phyloP scores from a whole-genome alignment of 495 filamentous ascomycete species.

The Aspergillus funiculosus region DNA sequence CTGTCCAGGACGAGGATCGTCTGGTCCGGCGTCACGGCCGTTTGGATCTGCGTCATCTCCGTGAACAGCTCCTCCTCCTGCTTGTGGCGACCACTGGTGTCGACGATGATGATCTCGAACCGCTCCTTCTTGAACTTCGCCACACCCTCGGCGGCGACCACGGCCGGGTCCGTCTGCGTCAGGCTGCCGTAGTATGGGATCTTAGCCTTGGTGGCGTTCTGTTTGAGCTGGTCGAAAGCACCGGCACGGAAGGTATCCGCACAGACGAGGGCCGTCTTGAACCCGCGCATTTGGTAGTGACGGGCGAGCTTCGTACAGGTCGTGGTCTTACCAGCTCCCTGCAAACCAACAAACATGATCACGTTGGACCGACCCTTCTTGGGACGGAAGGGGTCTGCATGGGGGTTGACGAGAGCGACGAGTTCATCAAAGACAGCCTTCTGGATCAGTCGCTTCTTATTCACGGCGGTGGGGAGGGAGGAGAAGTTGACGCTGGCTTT shows the following conservation, averaged over 20 bases:
- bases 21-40: slow-evolving; percentile 86
- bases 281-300: slow-evolving; percentile 89
- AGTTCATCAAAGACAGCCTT: slow-evolving; percentile 98
- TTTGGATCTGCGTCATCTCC: slow-evolving; percentile 97
- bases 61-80: slow-evolving; percentile 94
- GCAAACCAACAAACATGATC: slow-evolving; percentile 98
- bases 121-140: slow-evolving; percentile 98
- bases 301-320: slow-evolving; percentile 96
- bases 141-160: slow-evolving; percentile 89
- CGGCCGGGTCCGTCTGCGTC: slow-evolving; percentile 91
- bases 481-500: slow-evolving; percentile 87
- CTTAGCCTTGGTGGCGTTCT: slow-evolving; percentile 97
- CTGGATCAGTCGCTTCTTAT: slow-evolving; percentile 98
- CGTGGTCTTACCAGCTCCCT: slow-evolving; percentile 96
- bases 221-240: slow-evolving; percentile 97
- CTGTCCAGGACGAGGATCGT: slow-evolving; percentile 98
- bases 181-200: slow-evolving; percentile 97
- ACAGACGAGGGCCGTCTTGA: slow-evolving; percentile 92
- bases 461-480: slow-evolving; percentile 76
- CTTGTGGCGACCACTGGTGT: slow-evolving; percentile 88
- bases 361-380: slow-evolving; percentile 95
- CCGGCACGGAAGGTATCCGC: slow-evolving; percentile 98
- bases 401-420: slow-evolving; percentile 90
- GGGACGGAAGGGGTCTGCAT: slow-evolving; percentile 91
- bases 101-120: slow-evolving; percentile 98